Percentiles rank a stretch among this genome's conserved stretches.
These are phyloP conservation scores for Akanthomyces muscarius DNA, from an alignment of 2,329 filamentous ascomycete species.

Conservation along the genomic window DNA sequence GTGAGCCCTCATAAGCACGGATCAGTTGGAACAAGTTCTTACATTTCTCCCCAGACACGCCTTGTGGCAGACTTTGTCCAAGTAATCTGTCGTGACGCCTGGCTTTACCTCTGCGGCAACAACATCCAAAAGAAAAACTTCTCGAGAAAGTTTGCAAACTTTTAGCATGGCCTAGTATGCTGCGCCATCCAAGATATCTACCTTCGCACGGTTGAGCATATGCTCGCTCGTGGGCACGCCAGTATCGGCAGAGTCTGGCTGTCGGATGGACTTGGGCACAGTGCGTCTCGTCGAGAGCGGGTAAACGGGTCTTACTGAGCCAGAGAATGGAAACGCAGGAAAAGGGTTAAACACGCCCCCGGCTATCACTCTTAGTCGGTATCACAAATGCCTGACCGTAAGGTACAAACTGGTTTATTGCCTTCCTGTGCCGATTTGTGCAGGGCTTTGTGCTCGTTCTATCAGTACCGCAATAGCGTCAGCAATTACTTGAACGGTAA, in stretches of 20 bases:
- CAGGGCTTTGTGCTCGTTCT: constrained; percentile 72
- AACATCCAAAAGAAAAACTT: constrained; percentile 74
- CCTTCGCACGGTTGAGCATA: constrained; percentile 69
- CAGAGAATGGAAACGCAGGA: constrained; percentile 79
- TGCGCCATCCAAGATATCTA: constrained; percentile 74
- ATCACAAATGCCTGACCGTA: constrained; percentile 64
- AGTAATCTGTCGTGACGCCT: constrained; percentile 92
- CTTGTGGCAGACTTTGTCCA: constrained; percentile 92
- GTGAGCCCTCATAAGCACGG: background rate
- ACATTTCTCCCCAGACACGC: constrained; percentile 91
- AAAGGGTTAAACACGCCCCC: constrained; percentile 85
- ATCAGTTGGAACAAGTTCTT: constrained; percentile 34
- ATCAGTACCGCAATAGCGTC: background rate
- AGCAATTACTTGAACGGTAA: constrained; percentile 10
- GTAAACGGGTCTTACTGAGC: constrained; percentile 78
- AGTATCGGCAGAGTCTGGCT: constrained; percentile 83
- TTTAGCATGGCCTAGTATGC: constrained; percentile 88
- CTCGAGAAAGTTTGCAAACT: constrained; percentile 81
- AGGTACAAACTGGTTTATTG: constrained; percentile 34
- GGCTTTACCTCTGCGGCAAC: constrained; percentile 78
- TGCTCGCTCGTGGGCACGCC: constrained; percentile 65
- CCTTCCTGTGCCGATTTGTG: constrained; percentile 54
- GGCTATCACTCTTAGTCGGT: constrained; percentile 78
- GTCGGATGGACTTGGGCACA: constrained; percentile 73
- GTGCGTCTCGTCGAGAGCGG: constrained; percentile 68